Evolutionary conservation across 2,329 filamentous ascomycete species (phyloP).

Genomic region (Didymella lethalis): DNA sequence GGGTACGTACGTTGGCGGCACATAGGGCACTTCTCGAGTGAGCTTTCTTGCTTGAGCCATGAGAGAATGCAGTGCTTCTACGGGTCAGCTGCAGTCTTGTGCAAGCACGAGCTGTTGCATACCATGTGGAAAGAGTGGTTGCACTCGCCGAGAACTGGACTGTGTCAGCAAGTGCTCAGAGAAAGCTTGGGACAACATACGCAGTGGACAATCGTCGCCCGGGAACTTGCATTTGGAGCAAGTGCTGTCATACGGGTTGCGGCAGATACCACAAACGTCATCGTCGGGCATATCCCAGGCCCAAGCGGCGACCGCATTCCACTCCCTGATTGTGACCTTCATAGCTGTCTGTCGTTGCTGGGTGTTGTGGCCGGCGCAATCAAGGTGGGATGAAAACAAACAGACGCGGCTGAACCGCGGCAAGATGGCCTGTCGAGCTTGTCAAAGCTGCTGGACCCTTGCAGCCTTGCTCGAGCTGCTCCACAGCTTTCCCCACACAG

Average conservation of each 20-base stretch:
- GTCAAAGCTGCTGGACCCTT: constrained; percentile 6
- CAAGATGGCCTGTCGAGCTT: constrained; percentile 30
- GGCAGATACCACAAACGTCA: constrained; percentile 98
- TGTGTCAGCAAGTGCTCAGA: constrained; percentile 19
- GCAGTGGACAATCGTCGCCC: constrained; percentile 90
- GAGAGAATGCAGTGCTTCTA: constrained; percentile 88
- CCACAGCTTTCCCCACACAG: constrained; percentile 20
- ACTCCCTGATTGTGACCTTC: constrained; percentile 94
- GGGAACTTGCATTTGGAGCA: constrained; percentile 98
- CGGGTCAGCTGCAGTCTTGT: constrained; percentile 13
- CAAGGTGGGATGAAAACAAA: constrained; percentile 32
- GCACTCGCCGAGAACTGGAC: constrained; percentile 88
- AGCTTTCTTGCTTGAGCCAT: constrained; percentile 95
- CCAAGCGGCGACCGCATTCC: constrained; percentile 96
- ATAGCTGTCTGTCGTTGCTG: constrained; percentile 59
- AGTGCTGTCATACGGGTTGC: constrained; percentile 96
- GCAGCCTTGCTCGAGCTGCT: constrained; percentile 19
- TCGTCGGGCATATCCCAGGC: constrained; percentile 97
- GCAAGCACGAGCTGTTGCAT: constrained; percentile 16
- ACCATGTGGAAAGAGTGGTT: constrained; percentile 99
- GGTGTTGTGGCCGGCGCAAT: constrained; percentile 17
- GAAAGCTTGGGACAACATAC: constrained; percentile 61
- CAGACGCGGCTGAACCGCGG: constrained; percentile 22
- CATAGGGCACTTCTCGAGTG: constrained; percentile 96
- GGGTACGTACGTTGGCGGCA: constrained; percentile 82